These are phyloP conservation scores for Calonectria honghensis DNA, from an alignment of 2,329 filamentous ascomycete species.

Conservation along the genomic window DNA sequence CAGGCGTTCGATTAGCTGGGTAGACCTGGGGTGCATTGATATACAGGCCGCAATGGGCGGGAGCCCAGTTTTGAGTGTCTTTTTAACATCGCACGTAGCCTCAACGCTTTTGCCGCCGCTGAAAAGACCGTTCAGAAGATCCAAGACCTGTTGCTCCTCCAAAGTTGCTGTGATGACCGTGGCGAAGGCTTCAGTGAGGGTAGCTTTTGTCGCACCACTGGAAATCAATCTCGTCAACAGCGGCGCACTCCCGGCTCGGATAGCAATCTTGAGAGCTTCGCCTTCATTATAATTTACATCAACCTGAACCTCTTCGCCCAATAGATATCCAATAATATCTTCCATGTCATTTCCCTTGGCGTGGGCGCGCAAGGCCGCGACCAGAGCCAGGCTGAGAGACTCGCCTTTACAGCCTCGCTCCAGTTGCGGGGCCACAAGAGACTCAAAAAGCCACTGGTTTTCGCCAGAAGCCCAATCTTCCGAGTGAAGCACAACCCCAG, in stretches of 20 bases:
- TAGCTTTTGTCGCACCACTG: not conserved
- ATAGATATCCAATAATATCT: constrained; percentile 23
- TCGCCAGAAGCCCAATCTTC: constrained; percentile 16
- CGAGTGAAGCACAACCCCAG: not conserved
- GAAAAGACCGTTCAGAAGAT: constrained; percentile 11
- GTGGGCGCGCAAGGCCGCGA: constrained; percentile 19
- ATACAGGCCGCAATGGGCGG: constrained; percentile 24
- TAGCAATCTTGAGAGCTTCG: constrained; percentile 29
- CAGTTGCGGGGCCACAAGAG: constrained; percentile 15
- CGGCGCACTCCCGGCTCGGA: not conserved
- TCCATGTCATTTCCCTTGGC: not conserved
- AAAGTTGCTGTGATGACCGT: constrained; percentile 1
- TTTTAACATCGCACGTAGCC: constrained; percentile 11
- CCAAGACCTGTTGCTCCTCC: not conserved
- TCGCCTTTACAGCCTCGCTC: not conserved
- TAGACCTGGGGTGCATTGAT: not conserved
- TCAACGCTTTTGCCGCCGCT: not conserved
- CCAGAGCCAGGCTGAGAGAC: constrained; percentile 16
- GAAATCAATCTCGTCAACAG: constrained; percentile 15
- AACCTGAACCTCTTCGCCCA: constrained; percentile 2
- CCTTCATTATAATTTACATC: constrained; percentile 34
- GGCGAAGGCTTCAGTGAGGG: constrained; percentile 14
- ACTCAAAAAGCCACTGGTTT: constrained; percentile 25
- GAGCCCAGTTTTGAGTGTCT: not conserved
- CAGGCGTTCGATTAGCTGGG: constrained; percentile 10